Conservation (phyloP, 2,329 filamentous ascomycete species). For the Diaporthe sp. region DNA sequence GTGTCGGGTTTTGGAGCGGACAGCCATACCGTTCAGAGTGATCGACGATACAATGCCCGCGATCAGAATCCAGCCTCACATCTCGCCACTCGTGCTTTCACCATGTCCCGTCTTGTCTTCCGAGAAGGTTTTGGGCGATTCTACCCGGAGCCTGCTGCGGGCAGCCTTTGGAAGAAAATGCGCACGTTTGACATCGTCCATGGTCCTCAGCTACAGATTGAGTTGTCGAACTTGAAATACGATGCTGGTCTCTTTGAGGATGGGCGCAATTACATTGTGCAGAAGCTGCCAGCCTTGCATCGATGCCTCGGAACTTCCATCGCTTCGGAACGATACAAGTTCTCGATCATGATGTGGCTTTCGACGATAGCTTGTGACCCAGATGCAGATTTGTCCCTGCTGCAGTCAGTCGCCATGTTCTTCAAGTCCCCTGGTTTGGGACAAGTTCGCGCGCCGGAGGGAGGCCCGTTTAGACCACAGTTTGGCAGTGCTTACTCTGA, state of each 20-base stretch:
- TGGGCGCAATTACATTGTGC: neutral
- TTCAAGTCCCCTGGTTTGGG: conserved; percentile 7
- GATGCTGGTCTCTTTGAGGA: neutral
- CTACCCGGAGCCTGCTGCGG: neutral
- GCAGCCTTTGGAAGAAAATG: conserved; percentile 3
- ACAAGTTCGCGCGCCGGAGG: neutral
- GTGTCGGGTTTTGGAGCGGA: conserved; percentile 50
- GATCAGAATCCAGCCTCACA: neutral
- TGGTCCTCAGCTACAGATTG: neutral
- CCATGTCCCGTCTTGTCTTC: neutral
- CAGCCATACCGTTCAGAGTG: conserved; percentile 36
- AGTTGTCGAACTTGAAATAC: neutral
- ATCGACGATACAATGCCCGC: conserved; percentile 39
- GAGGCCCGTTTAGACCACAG: neutral
- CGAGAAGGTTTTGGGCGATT: neutral
- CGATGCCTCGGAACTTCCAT: neutral
- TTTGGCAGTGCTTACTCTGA: neutral
- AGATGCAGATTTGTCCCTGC: neutral
- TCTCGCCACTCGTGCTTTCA: neutral
- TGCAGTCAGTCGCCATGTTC: conserved; percentile 14
- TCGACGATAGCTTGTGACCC: neutral
- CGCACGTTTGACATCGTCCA: neutral
- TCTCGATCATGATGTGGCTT: conserved; percentile 15
- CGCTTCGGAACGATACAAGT: neutral
- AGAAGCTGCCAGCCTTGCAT: neutral